Evolutionary conservation across 345 rosid genomes (phyloP).

Genomic region (Aquilaria yunnanensis): DNA sequence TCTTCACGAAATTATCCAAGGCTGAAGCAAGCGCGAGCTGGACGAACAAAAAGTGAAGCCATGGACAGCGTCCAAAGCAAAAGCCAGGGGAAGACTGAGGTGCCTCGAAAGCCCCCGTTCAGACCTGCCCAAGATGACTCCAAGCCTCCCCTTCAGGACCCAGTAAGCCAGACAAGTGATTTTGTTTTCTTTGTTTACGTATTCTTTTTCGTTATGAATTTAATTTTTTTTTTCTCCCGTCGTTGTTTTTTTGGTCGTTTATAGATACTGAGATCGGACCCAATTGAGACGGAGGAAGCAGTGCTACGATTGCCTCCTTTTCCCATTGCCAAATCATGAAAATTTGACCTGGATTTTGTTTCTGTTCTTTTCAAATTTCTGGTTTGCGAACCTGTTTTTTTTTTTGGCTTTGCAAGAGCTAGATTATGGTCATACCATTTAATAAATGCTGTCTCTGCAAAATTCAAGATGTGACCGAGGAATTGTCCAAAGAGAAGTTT

Average conservation of each 20-base stretch:
- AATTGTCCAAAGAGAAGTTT: too few relatives aligned
- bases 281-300: constrained; percentile 14
- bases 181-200: background rate
- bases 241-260: background rate
- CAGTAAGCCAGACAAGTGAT: background rate
- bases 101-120: constrained; percentile 6
- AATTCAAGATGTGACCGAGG: too few relatives aligned
- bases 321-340: background rate
- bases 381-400: too few relatives aligned
- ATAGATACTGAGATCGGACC: constrained; percentile 13
- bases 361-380: background rate
- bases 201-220: too few relatives aligned
- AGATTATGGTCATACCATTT: too few relatives aligned
- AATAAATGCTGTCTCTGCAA: too few relatives aligned
- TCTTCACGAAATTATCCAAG: too few relatives aligned
- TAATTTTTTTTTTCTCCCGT: too few relatives aligned
- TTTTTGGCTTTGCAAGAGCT: too few relatives aligned
- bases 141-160: constrained; percentile 16
- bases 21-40: too few relatives aligned
- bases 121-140: constrained; percentile 14
- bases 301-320: constrained; percentile 13
- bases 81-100: background rate
- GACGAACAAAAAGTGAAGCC: background rate
- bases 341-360: background rate
- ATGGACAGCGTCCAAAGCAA: constrained; percentile 4